Conservation (phyloP, 441 rosid genomes). For the Hura crepitans region DNA sequence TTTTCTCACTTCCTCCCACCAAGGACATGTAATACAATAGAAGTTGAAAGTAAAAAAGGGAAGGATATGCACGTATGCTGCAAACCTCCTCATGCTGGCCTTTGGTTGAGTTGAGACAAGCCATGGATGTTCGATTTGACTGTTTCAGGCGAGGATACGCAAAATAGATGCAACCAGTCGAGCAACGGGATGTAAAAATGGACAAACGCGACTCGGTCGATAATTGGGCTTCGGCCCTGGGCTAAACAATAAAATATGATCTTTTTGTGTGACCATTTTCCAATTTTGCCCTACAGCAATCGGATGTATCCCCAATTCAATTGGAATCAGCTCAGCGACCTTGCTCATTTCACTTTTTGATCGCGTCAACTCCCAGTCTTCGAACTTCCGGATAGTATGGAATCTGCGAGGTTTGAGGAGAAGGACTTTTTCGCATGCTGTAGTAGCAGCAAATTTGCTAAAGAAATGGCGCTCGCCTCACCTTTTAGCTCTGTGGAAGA, state of each 20-base stretch:
- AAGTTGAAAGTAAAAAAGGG: background rate
- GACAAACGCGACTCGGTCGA: too few species aligned
- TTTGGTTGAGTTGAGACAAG: slow-evolving; percentile 3
- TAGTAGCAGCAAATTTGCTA: slow-evolving; percentile 63
- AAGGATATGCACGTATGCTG: background rate
- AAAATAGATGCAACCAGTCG: background rate
- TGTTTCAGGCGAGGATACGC: background rate
- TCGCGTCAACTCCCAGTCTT: too few species aligned
- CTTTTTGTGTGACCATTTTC: too few species aligned
- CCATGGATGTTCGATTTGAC: background rate
- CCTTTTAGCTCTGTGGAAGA: slow-evolving; percentile 46
- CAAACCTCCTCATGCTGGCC: slow-evolving; percentile 19
- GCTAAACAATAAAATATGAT: too few species aligned
- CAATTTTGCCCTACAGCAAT: too few species aligned
- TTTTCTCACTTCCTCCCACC: background rate
- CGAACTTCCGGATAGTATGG: background rate
- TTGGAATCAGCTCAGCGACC: too few species aligned
- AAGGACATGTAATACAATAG: background rate
- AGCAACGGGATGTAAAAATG: too few species aligned
- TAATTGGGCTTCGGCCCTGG: too few species aligned
- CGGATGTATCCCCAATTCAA: too few species aligned
- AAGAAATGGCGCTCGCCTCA: slow-evolving; percentile 45
- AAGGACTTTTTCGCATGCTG: slow-evolving; percentile 63
- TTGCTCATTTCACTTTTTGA: too few species aligned
- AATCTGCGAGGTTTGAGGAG: slow-evolving; percentile 33